Conservation (phyloP, 345 rosid genomes). For the Eutrema yunnanense region DNA sequence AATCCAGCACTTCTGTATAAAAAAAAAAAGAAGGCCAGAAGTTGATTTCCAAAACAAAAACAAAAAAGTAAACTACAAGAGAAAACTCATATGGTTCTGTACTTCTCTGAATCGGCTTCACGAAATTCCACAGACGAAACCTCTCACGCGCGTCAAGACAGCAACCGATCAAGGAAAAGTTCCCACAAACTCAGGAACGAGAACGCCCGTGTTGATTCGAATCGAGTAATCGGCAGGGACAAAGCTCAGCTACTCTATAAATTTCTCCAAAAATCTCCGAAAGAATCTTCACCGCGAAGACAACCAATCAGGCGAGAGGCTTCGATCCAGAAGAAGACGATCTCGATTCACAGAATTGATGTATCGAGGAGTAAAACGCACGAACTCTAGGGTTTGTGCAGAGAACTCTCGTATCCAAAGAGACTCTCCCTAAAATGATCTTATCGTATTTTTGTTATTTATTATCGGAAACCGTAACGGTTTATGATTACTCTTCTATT, state of each 20-base stretch:
- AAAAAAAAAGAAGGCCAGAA: background rate
- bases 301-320: background rate
- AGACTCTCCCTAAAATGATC: background rate
- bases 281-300: background rate
- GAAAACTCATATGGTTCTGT: constrained; percentile 14
- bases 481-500: background rate
- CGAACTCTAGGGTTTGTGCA: constrained; percentile 20
- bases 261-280: background rate
- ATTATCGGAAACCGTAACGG: background rate
- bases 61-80: constrained; percentile 5
- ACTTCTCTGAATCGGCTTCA: constrained; percentile 23
- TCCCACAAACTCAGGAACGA: background rate
- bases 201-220: background rate
- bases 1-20: background rate
- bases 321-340: constrained; percentile 11
- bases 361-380: background rate
- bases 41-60: background rate
- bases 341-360: background rate
- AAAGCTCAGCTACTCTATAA: background rate
- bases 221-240: background rate
- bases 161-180: background rate
- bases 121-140: background rate
- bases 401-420: background rate
- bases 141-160: background rate
- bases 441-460: background rate